Percentiles rank a stretch among this genome's conserved stretches.
Evolutionary conservation across 257 asterid genomes (phyloP).

Genomic region (Penstemon eatonii): DNA sequence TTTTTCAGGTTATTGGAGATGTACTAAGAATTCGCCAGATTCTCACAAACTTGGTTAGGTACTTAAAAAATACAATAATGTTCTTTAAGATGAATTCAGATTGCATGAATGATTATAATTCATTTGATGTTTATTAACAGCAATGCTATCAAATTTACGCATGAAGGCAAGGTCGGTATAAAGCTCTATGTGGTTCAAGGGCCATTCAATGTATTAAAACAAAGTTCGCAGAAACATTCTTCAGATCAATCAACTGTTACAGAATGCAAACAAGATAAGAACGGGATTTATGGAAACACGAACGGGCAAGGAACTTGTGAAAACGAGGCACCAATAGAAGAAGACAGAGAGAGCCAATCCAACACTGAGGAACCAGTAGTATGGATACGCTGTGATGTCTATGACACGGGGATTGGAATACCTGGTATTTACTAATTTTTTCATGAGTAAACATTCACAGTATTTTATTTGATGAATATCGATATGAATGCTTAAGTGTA

Average conservation of each 20-base stretch:
- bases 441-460: no score
- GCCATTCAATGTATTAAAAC: constrained; percentile 38
- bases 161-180: constrained; percentile 86
- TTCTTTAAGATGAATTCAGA: background rate
- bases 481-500: background rate
- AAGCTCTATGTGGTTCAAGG: constrained; percentile 63
- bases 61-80: background rate
- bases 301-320: constrained; percentile 16
- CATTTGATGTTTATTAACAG: constrained; percentile 36
- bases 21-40: constrained; percentile 91
- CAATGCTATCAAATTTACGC: constrained; percentile 90
- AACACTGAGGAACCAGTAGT: constrained; percentile 53
- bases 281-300: constrained; percentile 25
- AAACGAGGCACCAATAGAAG: constrained; percentile 33
- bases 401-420: constrained; percentile 88
- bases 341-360: constrained; percentile 34
- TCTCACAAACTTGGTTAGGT: constrained; percentile 91
- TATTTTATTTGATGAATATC: background rate
- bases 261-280: constrained; percentile 23
- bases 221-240: constrained; percentile 31
- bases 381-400: constrained; percentile 85
- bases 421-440: constrained; percentile 55
- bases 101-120: background rate
- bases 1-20: constrained; percentile 74
- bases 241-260: constrained; percentile 21